Evolutionary conservation across 2,329 filamentous ascomycete genomes (phyloP).

Genomic region (Nothophoma quercina): DNA sequence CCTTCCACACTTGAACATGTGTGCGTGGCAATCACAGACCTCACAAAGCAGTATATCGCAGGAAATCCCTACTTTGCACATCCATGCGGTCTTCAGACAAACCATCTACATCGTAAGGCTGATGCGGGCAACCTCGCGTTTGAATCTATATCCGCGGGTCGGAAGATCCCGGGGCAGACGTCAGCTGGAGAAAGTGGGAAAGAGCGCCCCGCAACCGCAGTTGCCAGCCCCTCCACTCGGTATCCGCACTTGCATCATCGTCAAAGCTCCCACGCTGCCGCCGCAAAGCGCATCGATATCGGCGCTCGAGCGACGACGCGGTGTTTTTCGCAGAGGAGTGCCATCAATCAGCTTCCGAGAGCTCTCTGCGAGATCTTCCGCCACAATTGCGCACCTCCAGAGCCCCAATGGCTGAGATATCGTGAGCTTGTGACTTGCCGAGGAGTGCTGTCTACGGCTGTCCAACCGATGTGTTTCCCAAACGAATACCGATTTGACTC

Average conservation of each 20-base stretch:
- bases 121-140: conserved; percentile 1
- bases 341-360: conserved; percentile 20
- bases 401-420: conserved; percentile 18
- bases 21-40: no score
- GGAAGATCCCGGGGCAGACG: conserved; percentile 36
- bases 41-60: no score
- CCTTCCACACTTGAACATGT: no score
- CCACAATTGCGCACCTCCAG: conserved; percentile 5
- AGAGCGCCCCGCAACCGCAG: conserved; percentile 25
- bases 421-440: conserved; percentile 46
- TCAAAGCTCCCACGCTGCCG: conserved; percentile 30
- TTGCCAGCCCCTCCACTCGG: conserved; percentile 13
- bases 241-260: conserved; percentile 30
- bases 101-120: conserved; percentile 1
- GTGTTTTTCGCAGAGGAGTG: conserved; percentile 8
- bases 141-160: conserved; percentile 34
- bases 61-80: no score
- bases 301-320: conserved; percentile 11
- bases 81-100: neutral
- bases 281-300: conserved; percentile 35
- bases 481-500: conserved; percentile 45
- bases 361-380: conserved; percentile 11
- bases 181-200: conserved; percentile 14
- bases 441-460: conserved; percentile 28
- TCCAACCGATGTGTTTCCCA: conserved; percentile 37